Evolutionary conservation across 805 yeast genomes (phyloP).

Genomic region (Torulaspora franciscae): DNA sequence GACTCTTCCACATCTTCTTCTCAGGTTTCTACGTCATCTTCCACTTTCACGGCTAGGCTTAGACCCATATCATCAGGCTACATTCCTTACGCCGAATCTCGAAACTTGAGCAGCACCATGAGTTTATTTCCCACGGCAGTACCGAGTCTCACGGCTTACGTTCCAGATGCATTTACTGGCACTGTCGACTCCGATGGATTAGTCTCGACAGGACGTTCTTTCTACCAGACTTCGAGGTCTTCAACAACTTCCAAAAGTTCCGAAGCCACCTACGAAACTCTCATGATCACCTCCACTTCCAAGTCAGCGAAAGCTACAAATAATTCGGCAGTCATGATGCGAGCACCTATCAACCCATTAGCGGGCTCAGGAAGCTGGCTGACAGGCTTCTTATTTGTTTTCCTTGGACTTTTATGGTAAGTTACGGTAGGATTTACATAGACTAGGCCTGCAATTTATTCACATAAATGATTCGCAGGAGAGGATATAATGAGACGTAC

Average conservation of each 20-base stretch:
- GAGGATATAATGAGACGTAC: too few relatives aligned
- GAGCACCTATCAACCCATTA: background rate
- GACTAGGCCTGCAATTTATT: too few relatives aligned
- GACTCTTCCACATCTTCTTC: background rate
- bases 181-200: conserved; percentile 32
- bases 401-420: too few relatives aligned
- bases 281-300: conserved; percentile 3
- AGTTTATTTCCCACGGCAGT: conserved; percentile 14
- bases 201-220: conserved; percentile 31
- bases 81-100: conserved; percentile 48
- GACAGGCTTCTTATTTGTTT: too few relatives aligned
- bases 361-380: too few relatives aligned
- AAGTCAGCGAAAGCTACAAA: background rate
- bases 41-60: background rate
- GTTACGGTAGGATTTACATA: too few relatives aligned
- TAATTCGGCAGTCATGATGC: background rate
- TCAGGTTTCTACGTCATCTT: conserved; percentile 1
- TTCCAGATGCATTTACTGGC: conserved; percentile 32
- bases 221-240: conserved; percentile 29
- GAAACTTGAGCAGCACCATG: conserved; percentile 26
- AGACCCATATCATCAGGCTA: conserved; percentile 38
- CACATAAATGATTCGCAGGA: too few relatives aligned
- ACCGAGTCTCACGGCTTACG: conserved; percentile 8
- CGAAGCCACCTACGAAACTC: conserved; percentile 6
- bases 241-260: conserved; percentile 9